Conservation (phyloP, 768 basidiomycete genomes). For the Lentinula detonsa region DNA sequence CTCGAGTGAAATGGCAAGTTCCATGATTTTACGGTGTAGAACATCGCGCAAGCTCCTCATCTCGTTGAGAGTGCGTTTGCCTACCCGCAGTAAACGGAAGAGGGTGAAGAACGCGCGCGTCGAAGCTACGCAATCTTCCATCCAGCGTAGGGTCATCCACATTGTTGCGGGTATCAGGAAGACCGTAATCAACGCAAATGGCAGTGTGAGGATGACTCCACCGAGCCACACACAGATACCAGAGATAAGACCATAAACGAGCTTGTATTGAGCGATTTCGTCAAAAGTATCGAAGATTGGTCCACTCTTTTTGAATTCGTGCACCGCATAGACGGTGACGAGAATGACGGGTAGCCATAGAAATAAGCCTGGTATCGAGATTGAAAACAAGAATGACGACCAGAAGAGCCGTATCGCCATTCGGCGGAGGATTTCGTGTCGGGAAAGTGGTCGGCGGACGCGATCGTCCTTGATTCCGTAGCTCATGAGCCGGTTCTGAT, state of each 20-base stretch:
- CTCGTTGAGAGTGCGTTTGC: constrained; percentile 46
- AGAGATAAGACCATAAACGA: constrained; percentile 74
- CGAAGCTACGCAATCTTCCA: constrained; percentile 77
- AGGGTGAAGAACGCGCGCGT: constrained; percentile 70
- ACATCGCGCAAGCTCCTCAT: constrained; percentile 49
- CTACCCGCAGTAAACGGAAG: constrained; percentile 54
- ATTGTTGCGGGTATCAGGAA: constrained; percentile 65
- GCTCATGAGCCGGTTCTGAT: constrained; percentile 64
- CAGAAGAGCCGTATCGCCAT: constrained; percentile 61
- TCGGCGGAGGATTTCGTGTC: constrained; percentile 52
- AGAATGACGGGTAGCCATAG: constrained; percentile 79
- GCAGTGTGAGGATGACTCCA: constrained; percentile 53
- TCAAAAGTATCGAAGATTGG: constrained; percentile 85
- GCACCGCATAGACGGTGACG: constrained; percentile 64
- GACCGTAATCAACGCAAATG: constrained; percentile 49
- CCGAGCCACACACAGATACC: constrained; percentile 63
- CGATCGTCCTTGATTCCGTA: constrained; percentile 85
- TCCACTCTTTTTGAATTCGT: constrained; percentile 74
- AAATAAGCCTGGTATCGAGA: constrained; percentile 73
- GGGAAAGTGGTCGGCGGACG: constrained; percentile 57
- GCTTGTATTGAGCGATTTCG: constrained; percentile 86
- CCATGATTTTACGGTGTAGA: constrained; percentile 61
- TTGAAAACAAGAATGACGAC: constrained; percentile 51
- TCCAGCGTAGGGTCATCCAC: constrained; percentile 90
- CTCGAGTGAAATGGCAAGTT: constrained; percentile 51